Evolutionary conservation across 2,329 filamentous ascomycete genomes (phyloP), one percentile per base, ranked within the genome.

Genomic region (Sodiomyces alkalinus): DNA sequence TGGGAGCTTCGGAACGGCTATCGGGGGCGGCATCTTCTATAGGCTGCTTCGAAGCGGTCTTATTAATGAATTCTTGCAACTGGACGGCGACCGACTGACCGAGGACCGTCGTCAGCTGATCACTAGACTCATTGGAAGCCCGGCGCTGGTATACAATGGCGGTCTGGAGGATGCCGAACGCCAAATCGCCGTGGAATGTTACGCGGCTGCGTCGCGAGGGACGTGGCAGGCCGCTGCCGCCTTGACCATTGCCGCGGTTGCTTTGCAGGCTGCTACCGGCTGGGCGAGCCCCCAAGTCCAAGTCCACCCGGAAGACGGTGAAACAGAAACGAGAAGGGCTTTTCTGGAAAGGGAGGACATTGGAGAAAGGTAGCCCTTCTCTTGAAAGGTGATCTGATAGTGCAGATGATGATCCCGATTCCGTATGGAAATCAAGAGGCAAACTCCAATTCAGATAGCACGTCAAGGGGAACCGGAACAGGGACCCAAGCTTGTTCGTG

Each of bases 1-100:
- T 0, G 80, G 80, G 10, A 79, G 73, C 28, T 90, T 92, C 41
- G 81, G 82, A 3, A 78, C 76, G 2, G 72, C 81, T 0, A 77
- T 87, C 26, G 80, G 80, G 3, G 81, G 82, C 3, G 82, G 82
- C 0, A 59, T 80, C 29, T 87, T 86, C 45, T 61, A 66, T 22
- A 65, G 80, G 5, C 58, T 70, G 2, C 51, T 87, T 18, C 57
- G 62, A 25, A 50, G 41, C 3, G 55, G 58, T 0, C 56, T 87
- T 2, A 55, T 60, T n/a, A 41, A 51, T 0, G 68, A 71, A 0
- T 83, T 82, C 38, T 45, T 49, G 4, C 33, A 31, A 10, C 49
- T 68, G 3, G 64, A 68, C 19, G 55, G 50, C 17, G 47, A 41
- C 8, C n/a, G n/a, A n/a, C 39, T 58, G 16, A 50, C 36, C 10